Base-by-base conservation (phyloP, 2,329 filamentous ascomycete species). In the Cordyceps fumosorosea region DNA sequence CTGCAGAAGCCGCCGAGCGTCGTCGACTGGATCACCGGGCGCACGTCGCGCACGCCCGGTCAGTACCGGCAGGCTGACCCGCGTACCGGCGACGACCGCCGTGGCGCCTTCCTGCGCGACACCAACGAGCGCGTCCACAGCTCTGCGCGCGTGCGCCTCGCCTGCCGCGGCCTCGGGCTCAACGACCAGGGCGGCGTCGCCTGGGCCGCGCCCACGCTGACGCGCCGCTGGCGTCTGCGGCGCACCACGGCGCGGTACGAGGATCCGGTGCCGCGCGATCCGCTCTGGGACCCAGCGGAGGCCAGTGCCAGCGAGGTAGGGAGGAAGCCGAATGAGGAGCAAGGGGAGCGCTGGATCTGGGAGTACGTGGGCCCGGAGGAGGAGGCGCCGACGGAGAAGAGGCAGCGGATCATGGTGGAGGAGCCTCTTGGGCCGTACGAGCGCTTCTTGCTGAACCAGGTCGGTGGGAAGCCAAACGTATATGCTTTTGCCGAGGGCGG, bases 111-210 rank as follows among this genome's bases (percentile, higher is more conserved):
- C 62, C 75, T 85, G 29, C 68, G 77, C 57, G 76, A 81, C 64
- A 85, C 82, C 11, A 81, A 84, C 66, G 82, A 85, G 69, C 76
- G 79, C 10, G 77, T 84, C 40, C 82, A 85, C 68, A 78, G 78
- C 64, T 81, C 80, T 2, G 82, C 82, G 1, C 77, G 82, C 1
- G 75, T 83, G n/a, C 77, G 81, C 3, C 75, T 84, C 16, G 78
- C 79, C 2, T 79, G 79, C 63, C 69, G 76, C 56, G 82, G 82
- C 1, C 75, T 82, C 3, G 80, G 77, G 0, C 72, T 80, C 37
- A 77, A 84, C 64, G 82, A 84, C 66, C 69, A 71, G 26, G 71
- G 68, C 1, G 62, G 74, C 5, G 34, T 37, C 11, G 40, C 18
- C n/a, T 85, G 81, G 80, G 70, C 72, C 18, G 81, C 78, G 20